Conservation (phyloP, 306 rosid species). For the Vigna reflexopilosa region DNA sequence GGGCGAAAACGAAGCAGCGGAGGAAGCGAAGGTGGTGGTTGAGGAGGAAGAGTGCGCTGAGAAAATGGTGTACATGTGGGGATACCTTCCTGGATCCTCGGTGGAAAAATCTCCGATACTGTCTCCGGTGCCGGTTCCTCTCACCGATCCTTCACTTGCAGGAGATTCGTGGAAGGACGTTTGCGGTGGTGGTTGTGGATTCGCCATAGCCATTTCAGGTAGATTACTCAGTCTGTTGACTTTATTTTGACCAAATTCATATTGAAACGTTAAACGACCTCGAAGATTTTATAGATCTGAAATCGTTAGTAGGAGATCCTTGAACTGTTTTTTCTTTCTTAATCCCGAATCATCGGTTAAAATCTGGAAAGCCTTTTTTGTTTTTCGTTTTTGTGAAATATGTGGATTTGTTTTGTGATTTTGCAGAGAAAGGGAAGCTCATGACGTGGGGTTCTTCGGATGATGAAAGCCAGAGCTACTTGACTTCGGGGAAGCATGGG, state of each 20-base stretch:
- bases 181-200: constrained; percentile 95
- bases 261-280: constrained; percentile 9
- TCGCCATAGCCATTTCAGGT: constrained; percentile 93
- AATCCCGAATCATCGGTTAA: background rate
- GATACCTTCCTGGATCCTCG: constrained; percentile 87
- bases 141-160: constrained; percentile 42
- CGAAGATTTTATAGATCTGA: constrained; percentile 37
- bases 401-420: constrained; percentile 8
- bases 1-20: constrained; percentile 56
- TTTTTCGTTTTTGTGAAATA: background rate
- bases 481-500: constrained; percentile 83
- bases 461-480: constrained; percentile 73
- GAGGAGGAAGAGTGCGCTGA: constrained; percentile 54
- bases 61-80: constrained; percentile 77
- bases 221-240: constrained; percentile 45
- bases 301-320: background rate
- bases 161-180: constrained; percentile 77
- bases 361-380: background rate
- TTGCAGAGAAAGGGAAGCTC: constrained; percentile 73
- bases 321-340: background rate
- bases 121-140: constrained; percentile 56
- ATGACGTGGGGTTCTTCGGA: constrained; percentile 89
- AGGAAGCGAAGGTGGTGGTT: constrained; percentile 42
- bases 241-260: constrained; percentile 27
- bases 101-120: constrained; percentile 70